Evolutionary conservation across 2,329 filamentous ascomycete species (phyloP), one percentile per base, ranked within the genome.

Genomic region (Penicillium sp.): DNA sequence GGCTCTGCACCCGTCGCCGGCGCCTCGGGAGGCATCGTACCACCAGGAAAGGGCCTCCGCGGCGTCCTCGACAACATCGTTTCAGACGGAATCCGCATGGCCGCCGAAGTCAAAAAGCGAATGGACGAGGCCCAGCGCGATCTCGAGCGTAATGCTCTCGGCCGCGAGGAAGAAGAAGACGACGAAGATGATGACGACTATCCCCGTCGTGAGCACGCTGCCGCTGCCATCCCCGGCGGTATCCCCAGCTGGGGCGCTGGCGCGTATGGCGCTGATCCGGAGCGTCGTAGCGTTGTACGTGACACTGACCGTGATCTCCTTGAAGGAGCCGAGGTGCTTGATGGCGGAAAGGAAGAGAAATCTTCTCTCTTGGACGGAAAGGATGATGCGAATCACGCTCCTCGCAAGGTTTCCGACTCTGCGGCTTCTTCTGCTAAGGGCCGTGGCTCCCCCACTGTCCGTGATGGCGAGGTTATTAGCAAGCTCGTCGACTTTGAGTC

Each of bases 31-130:
- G 83, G 88, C 60, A 81, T 87, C 69, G 81, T 84, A 35, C 86
- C 81, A 46, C 82, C 85, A 1, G 83, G 83, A 19, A 89, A 93
- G 64, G 91, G 94, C 23, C 82, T 99, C 1, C 85, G 94, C 42
- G 94, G 94, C 21, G 94, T 99, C 58, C 81, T 99, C 40, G 94
- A 99, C 78, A 96, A 96, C 68, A 97, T 99, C 68, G 94, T 97
- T 63, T 96, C 90, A 2, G 94, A 99, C 71, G 94, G 94, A 42
- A 97, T 97, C 87, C 88, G 93, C 35, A 93, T 97, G 58, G 94
- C 94, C 0, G 90, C 89, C 0, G 94, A 99, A 74, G 93, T 99
- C 51, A 84, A 90, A 64, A 86, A 93, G 68, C 84, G 93, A 45
- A 96, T 97, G 89, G 93, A 99, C 62, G 94, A 99, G 72, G 93